Evolutionary conservation across 2,329 filamentous ascomycete genomes (phyloP).

Genomic region (Alternaria longipes): DNA sequence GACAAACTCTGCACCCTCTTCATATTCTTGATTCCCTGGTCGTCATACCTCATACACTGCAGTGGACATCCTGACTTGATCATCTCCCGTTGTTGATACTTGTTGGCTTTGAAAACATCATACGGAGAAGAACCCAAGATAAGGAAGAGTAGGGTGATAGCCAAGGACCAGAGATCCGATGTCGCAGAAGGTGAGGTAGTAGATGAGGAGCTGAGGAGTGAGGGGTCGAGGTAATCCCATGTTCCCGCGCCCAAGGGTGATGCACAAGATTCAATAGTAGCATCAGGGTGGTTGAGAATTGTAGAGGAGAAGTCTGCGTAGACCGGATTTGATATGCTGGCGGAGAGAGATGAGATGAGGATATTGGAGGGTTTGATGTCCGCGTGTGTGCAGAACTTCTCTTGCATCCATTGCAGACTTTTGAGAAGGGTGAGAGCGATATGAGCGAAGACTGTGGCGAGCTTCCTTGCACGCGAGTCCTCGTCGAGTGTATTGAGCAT

Average conservation of each 20-base stretch:
- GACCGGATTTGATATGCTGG: constrained; percentile 32
- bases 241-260: constrained; percentile 55
- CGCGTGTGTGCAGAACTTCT: constrained; percentile 52
- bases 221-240: constrained; percentile 58
- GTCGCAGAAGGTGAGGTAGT: constrained; percentile 44
- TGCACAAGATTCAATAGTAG: constrained; percentile 15
- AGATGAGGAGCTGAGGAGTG: constrained; percentile 31
- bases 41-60: constrained; percentile 49
- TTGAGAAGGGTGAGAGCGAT: constrained; percentile 52
- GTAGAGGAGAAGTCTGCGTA: constrained; percentile 59
- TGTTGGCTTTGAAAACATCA: constrained; percentile 50
- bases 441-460: constrained; percentile 52
- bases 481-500: constrained; percentile 42
- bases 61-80: constrained; percentile 56
- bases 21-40: constrained; percentile 42
- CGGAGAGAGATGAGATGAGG: constrained; percentile 46
- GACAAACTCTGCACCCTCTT: constrained; percentile 43
- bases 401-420: constrained; percentile 55
- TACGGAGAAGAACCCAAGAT: constrained; percentile 56
- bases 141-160: constrained; percentile 55
- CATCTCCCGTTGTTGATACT: constrained; percentile 55
- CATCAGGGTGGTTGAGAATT: constrained; percentile 22
- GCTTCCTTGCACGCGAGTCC: constrained; percentile 42
- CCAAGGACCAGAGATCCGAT: constrained; percentile 57
- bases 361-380: constrained; percentile 61